Percentiles rank a stretch among this genome's conserved stretches.
phyloP scores from a whole-genome alignment of 2,329 filamentous ascomycete genomes.

The Didymella keratinophila region DNA sequence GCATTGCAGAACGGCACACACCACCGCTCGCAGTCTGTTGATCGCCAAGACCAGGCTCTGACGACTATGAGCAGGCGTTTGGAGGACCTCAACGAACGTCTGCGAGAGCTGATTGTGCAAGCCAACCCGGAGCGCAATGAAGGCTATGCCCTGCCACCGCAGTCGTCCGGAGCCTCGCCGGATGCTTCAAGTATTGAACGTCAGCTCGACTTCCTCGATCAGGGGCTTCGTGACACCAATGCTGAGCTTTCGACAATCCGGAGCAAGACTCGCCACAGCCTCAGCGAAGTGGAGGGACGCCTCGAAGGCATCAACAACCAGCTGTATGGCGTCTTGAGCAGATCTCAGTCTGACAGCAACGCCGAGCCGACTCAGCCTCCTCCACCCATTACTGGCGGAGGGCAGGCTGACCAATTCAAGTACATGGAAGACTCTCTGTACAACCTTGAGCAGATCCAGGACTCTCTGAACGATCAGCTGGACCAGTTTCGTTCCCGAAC shows the following conservation, averaged over 20 bases:
- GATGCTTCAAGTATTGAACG: slow-evolving; percentile 52
- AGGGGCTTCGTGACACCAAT: slow-evolving; percentile 67
- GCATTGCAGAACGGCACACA: slow-evolving; percentile 49
- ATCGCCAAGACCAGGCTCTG: slow-evolving; percentile 59
- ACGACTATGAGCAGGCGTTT: slow-evolving; percentile 70
- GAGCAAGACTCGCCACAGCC: slow-evolving; percentile 38
- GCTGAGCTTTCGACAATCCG: slow-evolving; percentile 59
- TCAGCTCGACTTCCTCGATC: slow-evolving; percentile 76
- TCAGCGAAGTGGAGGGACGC: slow-evolving; percentile 51
- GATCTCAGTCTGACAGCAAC: slow-evolving; percentile 60
- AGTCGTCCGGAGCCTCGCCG: slow-evolving; percentile 23
- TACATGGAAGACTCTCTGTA: slow-evolving; percentile 71
- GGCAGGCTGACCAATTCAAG: slow-evolving; percentile 70
- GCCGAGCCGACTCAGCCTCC: slow-evolving; percentile 63
- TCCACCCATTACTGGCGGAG: slow-evolving; percentile 64
- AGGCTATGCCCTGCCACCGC: slow-evolving; percentile 43
- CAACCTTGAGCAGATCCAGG: slow-evolving; percentile 49
- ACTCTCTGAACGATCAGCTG: slow-evolving; percentile 41
- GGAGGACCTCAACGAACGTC: slow-evolving; percentile 70
- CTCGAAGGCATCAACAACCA: slow-evolving; percentile 66
- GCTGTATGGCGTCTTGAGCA: slow-evolving; percentile 59
- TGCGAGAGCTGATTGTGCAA: slow-evolving; percentile 72
- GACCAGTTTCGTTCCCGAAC: slow-evolving; percentile 36
- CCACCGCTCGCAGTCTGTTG: slow-evolving; percentile 38
- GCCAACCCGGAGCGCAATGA: slow-evolving; percentile 62